These are phyloP conservation scores for Erucastrum elatum DNA, from an alignment of 345 rosid species.

Conservation along the genomic window DNA sequence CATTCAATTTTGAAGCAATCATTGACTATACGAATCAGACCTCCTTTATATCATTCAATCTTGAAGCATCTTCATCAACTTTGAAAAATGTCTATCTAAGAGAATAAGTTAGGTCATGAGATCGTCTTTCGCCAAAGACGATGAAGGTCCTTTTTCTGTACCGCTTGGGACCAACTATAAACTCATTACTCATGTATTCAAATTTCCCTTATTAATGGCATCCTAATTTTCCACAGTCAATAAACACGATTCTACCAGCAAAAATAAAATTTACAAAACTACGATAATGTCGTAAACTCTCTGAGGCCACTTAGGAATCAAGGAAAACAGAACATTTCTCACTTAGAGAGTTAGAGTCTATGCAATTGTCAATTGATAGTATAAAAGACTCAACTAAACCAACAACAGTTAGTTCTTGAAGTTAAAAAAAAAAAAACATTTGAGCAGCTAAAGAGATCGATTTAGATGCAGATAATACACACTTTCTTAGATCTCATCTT, in stretches of 20 bases:
- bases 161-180: too few relatives aligned
- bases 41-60: too few relatives aligned
- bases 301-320: neutral
- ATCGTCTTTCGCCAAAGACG: too few relatives aligned
- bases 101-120: too few relatives aligned
- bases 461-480: neutral
- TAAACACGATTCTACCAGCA: neutral
- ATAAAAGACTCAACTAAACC: neutral
- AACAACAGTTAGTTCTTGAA: neutral
- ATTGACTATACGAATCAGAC: too few relatives aligned
- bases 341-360: neutral
- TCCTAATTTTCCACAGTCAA: neutral
- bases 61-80: too few relatives aligned
- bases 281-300: neutral
- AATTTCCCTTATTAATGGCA: neutral
- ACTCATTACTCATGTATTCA: neutral
- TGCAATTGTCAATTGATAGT: neutral
- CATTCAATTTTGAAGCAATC: too few relatives aligned
- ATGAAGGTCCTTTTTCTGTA: too few relatives aligned
- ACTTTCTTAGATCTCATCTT: neutral
- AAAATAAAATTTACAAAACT: neutral
- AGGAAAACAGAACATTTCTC: neutral
- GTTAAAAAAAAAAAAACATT: neutral
- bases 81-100: too few relatives aligned
- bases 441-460: neutral